phyloP scores from a whole-genome alignment of 257 asterid genomes.

The Rauvolfia tetraphylla region DNA sequence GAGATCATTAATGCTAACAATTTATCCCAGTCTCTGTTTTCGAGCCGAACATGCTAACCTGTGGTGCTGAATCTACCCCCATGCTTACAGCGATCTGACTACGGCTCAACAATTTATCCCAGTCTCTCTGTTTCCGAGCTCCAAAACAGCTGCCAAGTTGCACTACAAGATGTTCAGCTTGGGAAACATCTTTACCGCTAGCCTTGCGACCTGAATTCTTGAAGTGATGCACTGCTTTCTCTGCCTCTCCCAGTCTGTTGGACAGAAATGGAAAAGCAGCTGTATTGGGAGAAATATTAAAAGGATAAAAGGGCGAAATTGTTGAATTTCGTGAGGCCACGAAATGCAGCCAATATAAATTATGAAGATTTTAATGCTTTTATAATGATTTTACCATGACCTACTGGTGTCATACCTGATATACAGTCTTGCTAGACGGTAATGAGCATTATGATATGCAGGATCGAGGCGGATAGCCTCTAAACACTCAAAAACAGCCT shows the following conservation, averaged over 20 bases:
- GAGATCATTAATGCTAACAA: too few species aligned
- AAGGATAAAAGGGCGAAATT: neutral
- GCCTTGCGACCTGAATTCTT: conserved; percentile 45
- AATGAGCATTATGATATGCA: conserved; percentile 49
- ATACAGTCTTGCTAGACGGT: conserved; percentile 50
- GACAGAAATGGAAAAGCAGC: neutral
- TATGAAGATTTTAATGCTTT: too few species aligned
- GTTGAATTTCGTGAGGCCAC: neutral
- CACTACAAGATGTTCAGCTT: conserved; percentile 38
- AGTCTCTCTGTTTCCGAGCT: conserved; percentile 37
- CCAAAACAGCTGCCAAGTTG: conserved; percentile 29
- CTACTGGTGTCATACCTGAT: conserved; percentile 33
- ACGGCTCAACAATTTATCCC: conserved; percentile 39
- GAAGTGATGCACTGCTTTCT: conserved; percentile 44
- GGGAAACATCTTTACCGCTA: conserved; percentile 30
- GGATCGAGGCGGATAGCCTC: conserved; percentile 53
- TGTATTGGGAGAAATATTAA: neutral
- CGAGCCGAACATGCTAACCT: conserved; percentile 33
- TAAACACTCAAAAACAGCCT: conserved; percentile 48
- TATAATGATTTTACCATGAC: neutral
- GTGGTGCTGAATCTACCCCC: conserved; percentile 66
- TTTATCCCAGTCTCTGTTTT: too few species aligned
- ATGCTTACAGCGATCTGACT: conserved; percentile 30
- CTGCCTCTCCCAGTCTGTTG: conserved; percentile 58
- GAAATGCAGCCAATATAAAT: neutral